Evolutionary conservation across 1,284 basidiomycete genomes (phyloP).

Genomic region (Apiotrichum veenhuisii): DNA sequence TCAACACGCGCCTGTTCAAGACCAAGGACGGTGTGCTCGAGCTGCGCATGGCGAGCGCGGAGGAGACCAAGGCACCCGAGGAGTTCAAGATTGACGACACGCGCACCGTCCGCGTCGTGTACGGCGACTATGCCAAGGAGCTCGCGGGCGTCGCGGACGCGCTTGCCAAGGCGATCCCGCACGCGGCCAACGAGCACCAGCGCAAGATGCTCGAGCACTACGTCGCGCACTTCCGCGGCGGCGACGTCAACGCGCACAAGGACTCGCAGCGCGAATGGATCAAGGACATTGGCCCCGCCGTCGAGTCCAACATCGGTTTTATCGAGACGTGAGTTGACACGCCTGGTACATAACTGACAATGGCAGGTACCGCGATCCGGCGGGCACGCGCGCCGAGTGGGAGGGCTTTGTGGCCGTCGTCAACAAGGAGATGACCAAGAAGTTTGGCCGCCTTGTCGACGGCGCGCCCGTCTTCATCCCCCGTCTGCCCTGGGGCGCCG

Average conservation of each 20-base stretch:
- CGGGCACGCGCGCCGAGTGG: conserved; percentile 63
- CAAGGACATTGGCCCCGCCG: conserved; percentile 76
- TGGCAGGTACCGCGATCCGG: conserved; percentile 55
- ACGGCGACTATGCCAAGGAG: conserved; percentile 15
- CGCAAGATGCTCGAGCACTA: conserved; percentile 69
- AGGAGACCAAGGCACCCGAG: conserved; percentile 4
- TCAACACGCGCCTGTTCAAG: conserved; percentile 23
- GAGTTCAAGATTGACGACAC: conserved; percentile 6
- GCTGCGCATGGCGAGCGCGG: conserved; percentile 14
- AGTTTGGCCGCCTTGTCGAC: conserved; percentile 71
- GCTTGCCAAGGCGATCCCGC: conserved; percentile 60
- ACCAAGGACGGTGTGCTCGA: conserved; percentile 13
- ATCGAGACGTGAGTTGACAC: conserved; percentile 47
- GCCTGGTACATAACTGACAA: background rate
- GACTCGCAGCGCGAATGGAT: conserved; percentile 74
- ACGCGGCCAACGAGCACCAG: conserved; percentile 68
- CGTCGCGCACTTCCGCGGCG: conserved; percentile 70
- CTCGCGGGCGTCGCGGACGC: conserved; percentile 12
- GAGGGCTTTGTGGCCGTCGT: conserved; percentile 86
- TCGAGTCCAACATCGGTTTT: conserved; percentile 57
- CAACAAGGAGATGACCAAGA: conserved; percentile 71
- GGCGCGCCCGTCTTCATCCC: conserved; percentile 71
- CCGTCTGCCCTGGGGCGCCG: conserved; percentile 72
- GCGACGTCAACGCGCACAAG: conserved; percentile 72
- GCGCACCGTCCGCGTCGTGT: conserved; percentile 11